These are phyloP conservation scores for Fusarium stilboides DNA, from an alignment of 2,329 filamentous ascomycete species.

Conservation along the genomic window DNA sequence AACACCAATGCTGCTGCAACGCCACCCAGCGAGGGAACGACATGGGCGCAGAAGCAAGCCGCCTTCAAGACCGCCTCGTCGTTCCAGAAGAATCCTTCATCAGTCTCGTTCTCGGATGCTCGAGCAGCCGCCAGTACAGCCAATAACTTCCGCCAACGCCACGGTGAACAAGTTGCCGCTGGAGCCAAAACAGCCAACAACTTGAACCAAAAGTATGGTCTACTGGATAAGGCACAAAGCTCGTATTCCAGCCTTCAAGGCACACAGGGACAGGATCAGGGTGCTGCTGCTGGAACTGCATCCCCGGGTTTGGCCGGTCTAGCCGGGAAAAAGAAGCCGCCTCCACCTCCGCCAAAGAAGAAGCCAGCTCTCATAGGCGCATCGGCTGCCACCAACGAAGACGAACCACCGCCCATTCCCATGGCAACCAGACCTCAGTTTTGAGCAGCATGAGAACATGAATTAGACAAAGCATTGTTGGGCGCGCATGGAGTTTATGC, in stretches of 20 bases:
- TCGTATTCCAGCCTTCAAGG: conserved; percentile 41
- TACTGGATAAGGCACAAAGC: conserved; percentile 58
- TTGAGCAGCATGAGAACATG: conserved; percentile 42
- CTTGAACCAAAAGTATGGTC: conserved; percentile 74
- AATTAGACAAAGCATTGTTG: conserved; percentile 24
- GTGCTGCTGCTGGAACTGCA: conserved; percentile 9
- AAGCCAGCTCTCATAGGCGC: conserved; percentile 58
- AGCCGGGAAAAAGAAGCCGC: conserved; percentile 67
- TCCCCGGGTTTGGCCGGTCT: conserved; percentile 38
- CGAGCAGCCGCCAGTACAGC: conserved; percentile 72
- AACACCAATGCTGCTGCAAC: conserved; percentile 33
- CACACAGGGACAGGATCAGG: conserved; percentile 40
- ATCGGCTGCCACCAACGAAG: conserved; percentile 46
- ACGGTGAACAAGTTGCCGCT: conserved; percentile 76
- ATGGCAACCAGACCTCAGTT: conserved; percentile 66
- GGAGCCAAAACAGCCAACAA: conserved; percentile 71
- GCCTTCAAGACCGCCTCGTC: conserved; percentile 73
- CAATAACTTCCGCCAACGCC: conserved; percentile 79
- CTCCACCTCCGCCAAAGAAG: conserved; percentile 69
- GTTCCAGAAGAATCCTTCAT: conserved; percentile 73
- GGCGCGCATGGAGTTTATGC: conserved; percentile 33
- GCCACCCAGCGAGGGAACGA: conserved; percentile 66
- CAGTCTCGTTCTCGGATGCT: conserved; percentile 72
- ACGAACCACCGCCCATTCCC: conserved; percentile 67
- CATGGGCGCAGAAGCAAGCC: conserved; percentile 75